Conservation (phyloP, 148 eudicot species). For the Mesembryanthemum crystallinum region DNA sequence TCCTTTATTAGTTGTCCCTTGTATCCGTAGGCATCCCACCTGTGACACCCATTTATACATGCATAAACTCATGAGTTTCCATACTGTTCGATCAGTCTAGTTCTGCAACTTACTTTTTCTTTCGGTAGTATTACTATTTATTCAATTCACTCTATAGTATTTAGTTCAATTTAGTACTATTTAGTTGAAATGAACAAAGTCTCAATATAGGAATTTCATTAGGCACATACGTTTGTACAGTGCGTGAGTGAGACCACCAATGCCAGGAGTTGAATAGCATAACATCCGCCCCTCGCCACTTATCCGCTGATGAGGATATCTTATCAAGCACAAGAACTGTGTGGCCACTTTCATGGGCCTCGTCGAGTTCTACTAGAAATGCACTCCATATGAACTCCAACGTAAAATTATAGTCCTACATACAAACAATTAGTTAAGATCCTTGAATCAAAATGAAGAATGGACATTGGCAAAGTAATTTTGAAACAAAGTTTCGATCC, state of each 20-base stretch:
- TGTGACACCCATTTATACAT: conserved; percentile 10
- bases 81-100: too few species aligned
- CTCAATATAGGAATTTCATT: background rate
- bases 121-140: too few species aligned
- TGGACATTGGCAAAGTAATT: too few species aligned
- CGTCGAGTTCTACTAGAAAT: conserved; percentile 38
- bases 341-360: conserved; percentile 27
- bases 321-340: conserved; percentile 43
- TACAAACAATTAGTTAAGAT: background rate
- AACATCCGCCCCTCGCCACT: conserved; percentile 61
- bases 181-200: too few species aligned
- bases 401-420: conserved; percentile 51
- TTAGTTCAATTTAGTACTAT: too few species aligned
- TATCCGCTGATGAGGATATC: conserved; percentile 17
- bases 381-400: conserved; percentile 63
- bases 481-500: too few species aligned
- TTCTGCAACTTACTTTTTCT: too few species aligned
- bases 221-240: conserved; percentile 34
- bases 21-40: conserved; percentile 47
- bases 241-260: conserved; percentile 53
- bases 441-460: background rate
- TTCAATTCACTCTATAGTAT: too few species aligned
- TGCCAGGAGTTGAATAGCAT: conserved; percentile 62
- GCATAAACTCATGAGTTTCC: too few species aligned
- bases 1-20: conserved; percentile 29